These are phyloP conservation scores for Leccinum solheimii DNA, from an alignment of 1,284 basidiomycete genomes.

Conservation along the genomic window DNA sequence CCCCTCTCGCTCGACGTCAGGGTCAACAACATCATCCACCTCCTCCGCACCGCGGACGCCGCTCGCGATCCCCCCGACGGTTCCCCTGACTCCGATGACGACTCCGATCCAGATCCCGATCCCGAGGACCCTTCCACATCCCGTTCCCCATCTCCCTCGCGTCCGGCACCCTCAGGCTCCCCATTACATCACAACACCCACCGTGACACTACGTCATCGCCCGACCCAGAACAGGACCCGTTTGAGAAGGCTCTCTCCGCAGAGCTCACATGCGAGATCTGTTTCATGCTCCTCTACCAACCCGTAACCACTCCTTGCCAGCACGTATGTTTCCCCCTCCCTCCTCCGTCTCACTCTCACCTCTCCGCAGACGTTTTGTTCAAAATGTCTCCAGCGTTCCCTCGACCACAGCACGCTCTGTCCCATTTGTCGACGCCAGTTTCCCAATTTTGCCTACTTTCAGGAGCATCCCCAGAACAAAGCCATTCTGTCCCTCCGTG, in stretches of 20 bases:
- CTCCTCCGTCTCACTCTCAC: conserved; percentile 13
- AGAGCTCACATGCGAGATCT: conserved; percentile 89
- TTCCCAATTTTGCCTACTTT: conserved; percentile 80
- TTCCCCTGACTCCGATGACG: conserved; percentile 26
- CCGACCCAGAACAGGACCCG: conserved; percentile 27
- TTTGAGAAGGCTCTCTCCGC: conserved; percentile 72
- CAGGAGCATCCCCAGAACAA: conserved; percentile 76
- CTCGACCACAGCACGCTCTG: conserved; percentile 84
- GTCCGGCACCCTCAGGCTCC: neutral
- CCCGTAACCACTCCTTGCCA: conserved; percentile 94
- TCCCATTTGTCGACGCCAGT: conserved; percentile 80
- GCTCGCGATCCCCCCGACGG: conserved; percentile 17
- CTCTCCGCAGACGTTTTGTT: conserved; percentile 78
- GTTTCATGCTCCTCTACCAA: conserved; percentile 80
- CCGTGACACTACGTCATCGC: conserved; percentile 24
- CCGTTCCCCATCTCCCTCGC: conserved; percentile 1
- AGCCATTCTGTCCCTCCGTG: conserved; percentile 68
- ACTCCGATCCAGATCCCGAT: conserved; percentile 26
- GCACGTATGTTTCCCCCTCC: conserved; percentile 60
- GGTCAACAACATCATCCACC: conserved; percentile 58
- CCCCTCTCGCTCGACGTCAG: conserved; percentile 53
- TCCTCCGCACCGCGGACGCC: conserved; percentile 39
- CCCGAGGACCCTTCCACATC: conserved; percentile 9
- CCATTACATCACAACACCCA: conserved; percentile 10
- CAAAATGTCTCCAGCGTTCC: conserved; percentile 83